Base-by-base conservation (phyloP, 73 alveolate genomes). In the Paramecium sexaurelia region DNA sequence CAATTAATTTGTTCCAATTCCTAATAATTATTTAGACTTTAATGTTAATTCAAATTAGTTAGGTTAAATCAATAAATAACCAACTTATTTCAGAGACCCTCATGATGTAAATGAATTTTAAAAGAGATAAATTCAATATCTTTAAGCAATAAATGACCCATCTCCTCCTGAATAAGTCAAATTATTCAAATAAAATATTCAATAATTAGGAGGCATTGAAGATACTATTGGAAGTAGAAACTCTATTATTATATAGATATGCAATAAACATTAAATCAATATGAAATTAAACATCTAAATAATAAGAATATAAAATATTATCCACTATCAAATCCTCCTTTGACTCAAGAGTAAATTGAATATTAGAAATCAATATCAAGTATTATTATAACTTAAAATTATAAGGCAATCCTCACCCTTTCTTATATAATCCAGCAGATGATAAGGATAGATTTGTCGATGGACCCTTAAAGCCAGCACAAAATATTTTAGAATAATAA, bases 141-240 rank as follows among this genome's bases (percentile, higher is more conserved):
- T 73, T 4, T 73, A 73, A 73, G 55, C 66, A 39, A 15, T 73
- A 39, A 73, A 39, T 33, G 87, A 73, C 19, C 87, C 87, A 6
- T 36, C 57, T 20, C 87, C 87, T 73, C 87, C 87, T 9, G 87
- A 73, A 73, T 36, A 73, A 36, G 87, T 36, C 8, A 73, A 73
- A 39, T 17, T 36, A 36, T 39, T 73, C 9, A 73, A 73, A 73
- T 73, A 73, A 73, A 73, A 73, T 35, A 73, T 73, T 6, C 26
- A 73, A 73, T 7, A 73, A n/a, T 73, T 73, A 36, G 87, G 87
- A n/a, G 87, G 87, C 27, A 73, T 73, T 36, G 87, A 73, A 36
- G 87, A 73, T 73, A 73, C 87, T 10, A 39, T 73, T 73, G 87
- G 87, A n/a, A 73, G 83, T 61, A 61, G 7, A 8, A 1, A 10